Evolutionary conservation across 1,139 yeast species (phyloP).

Genomic region (Blastobotrys persicus): DNA sequence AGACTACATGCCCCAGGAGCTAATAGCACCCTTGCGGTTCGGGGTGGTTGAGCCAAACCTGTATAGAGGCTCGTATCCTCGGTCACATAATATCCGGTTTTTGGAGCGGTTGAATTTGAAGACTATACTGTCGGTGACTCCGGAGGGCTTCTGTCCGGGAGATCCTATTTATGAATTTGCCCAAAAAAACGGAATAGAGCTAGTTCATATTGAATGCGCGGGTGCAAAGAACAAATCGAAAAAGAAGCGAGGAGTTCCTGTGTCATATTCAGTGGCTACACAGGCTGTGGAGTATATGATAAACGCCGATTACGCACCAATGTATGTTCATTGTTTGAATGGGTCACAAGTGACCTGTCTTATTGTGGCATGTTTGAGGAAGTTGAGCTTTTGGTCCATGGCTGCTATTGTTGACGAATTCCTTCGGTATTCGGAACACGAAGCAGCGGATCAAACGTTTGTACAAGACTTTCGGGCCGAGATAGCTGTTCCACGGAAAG

Average conservation of each 20-base stretch:
- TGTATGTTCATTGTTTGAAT: conserved; percentile 81
- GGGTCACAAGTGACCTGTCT: conserved; percentile 88
- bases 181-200: conserved; percentile 43
- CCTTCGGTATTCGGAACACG: conserved; percentile 72
- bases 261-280: conserved; percentile 61
- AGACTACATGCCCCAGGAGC: conserved; percentile 2
- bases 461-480: conserved; percentile 77
- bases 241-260: conserved; percentile 58
- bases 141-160: conserved; percentile 58
- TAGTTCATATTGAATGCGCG: conserved; percentile 67
- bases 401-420: conserved; percentile 87
- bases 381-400: conserved; percentile 83
- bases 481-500: conserved; percentile 50
- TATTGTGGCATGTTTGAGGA: conserved; percentile 80
- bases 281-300: conserved; percentile 59
- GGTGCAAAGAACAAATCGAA: conserved; percentile 34
- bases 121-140: conserved; percentile 77
- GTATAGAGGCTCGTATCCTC: conserved; percentile 85
- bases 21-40: conserved; percentile 81
- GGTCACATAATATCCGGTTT: conserved; percentile 70
- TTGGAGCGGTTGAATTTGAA: conserved; percentile 62
- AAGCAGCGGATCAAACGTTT: conserved; percentile 76
- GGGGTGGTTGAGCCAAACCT: conserved; percentile 66
- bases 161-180: conserved; percentile 54
- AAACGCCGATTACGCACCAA: conserved; percentile 60